These are phyloP conservation scores for Rhodosporidiobolus odoratus DNA, from an alignment of 768 basidiomycete species.

Conservation along the genomic window DNA sequence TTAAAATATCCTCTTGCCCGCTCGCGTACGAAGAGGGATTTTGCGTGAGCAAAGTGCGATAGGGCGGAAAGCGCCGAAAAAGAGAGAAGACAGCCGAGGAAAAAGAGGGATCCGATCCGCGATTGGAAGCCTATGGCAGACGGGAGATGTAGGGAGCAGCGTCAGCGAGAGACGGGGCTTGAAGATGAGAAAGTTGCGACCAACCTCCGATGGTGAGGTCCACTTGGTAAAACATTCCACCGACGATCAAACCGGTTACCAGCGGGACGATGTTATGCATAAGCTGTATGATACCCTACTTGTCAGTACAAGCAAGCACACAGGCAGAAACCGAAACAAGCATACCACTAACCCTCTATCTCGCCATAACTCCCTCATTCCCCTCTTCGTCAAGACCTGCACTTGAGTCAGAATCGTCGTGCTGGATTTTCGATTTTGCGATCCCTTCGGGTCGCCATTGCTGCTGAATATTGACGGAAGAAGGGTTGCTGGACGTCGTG, in stretches of 20 bases:
- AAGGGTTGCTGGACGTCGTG: too few species aligned
- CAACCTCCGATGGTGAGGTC: conserved; percentile 24
- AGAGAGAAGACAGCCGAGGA: conserved; percentile 83
- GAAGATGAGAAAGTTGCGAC: neutral
- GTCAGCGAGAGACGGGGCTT: neutral
- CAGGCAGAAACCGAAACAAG: neutral
- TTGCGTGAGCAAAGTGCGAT: conserved; percentile 76
- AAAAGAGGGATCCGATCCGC: conserved; percentile 88
- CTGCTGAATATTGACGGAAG: neutral
- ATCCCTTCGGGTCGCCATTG: conserved; percentile 6
- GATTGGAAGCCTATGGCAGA: conserved; percentile 50
- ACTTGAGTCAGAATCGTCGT: conserved; percentile 86
- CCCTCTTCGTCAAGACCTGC: conserved; percentile 70
- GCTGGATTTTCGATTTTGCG: conserved; percentile 57
- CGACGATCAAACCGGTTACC: conserved; percentile 78
- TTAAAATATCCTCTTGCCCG: conserved; percentile 80
- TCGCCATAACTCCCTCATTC: conserved; percentile 76
- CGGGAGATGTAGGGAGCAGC: neutral
- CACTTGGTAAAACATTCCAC: conserved; percentile 68
- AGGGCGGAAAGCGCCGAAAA: conserved; percentile 86
- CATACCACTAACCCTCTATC: conserved; percentile 33
- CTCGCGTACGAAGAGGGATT: conserved; percentile 84
- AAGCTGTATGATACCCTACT: conserved; percentile 46
- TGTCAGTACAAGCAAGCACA: conserved; percentile 51
- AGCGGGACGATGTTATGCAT: conserved; percentile 68